These are phyloP conservation scores for Vitis hybrid DNA, from an alignment of 177 flowering plant genomes.

Conservation along the genomic window DNA sequence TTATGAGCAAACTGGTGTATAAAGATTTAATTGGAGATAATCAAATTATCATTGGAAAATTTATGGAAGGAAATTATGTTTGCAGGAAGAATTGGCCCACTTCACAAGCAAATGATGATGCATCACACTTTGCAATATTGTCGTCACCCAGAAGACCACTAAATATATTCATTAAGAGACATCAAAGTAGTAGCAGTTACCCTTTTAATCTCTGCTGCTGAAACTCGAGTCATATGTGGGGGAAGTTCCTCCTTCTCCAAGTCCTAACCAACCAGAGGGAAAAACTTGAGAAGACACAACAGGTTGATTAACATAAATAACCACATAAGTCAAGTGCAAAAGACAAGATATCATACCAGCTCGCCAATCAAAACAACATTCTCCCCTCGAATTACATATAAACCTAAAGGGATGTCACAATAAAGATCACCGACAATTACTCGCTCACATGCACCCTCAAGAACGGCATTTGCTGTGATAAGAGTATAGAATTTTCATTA, in stretches of 20 bases:
- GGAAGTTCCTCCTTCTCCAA: slow-evolving; percentile 91
- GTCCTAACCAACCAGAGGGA: slow-evolving; percentile 43
- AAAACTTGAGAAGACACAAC: neutral
- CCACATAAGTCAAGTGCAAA: neutral
- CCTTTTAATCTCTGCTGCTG: slow-evolving; percentile 76
- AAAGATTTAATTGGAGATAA: neutral
- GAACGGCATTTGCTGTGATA: slow-evolving; percentile 86
- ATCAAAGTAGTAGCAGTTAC: slow-evolving; percentile 30
- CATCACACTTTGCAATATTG: neutral
- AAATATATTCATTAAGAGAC: neutral
- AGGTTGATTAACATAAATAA: neutral
- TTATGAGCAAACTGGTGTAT: neutral
- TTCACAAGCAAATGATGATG: neutral
- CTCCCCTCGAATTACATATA: slow-evolving; percentile 95
- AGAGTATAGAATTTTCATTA: slow-evolving; percentile 2
- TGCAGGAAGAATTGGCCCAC: neutral
- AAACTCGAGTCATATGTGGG: slow-evolving; percentile 83
- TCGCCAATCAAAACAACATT: slow-evolving; percentile 97
- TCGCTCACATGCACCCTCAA: slow-evolving; percentile 95
- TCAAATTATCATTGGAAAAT: neutral
- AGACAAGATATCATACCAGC: slow-evolving; percentile 51
- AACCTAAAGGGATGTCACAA: slow-evolving; percentile 89
- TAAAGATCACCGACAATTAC: slow-evolving; percentile 94
- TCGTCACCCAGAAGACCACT: neutral
- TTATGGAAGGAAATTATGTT: neutral